Evolutionary conservation across 2,329 filamentous ascomycete species (phyloP).

Genomic region (Geosmithia putterillii): DNA sequence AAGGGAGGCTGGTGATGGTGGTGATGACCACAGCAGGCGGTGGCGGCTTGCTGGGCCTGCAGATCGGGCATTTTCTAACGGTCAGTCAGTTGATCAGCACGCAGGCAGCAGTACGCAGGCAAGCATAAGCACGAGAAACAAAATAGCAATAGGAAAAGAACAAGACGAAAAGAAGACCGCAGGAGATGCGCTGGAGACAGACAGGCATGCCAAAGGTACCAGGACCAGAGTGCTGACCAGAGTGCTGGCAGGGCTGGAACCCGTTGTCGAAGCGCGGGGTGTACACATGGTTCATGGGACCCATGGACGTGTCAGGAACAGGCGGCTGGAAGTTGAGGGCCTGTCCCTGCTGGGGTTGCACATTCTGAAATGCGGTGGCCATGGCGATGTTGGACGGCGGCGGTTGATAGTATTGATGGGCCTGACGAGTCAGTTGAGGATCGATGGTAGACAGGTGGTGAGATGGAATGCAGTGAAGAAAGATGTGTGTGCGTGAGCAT

Average conservation of each 20-base stretch:
- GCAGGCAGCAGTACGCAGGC: too few species aligned
- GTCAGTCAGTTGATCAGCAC: too few species aligned
- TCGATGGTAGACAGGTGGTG: slow-evolving; percentile 6
- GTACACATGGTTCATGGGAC: slow-evolving; percentile 42
- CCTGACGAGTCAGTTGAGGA: slow-evolving; percentile 5
- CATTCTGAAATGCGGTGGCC: slow-evolving; percentile 28
- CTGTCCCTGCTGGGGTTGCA: slow-evolving; percentile 22
- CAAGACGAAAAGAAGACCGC: neutral
- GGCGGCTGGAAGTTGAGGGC: slow-evolving; percentile 45
- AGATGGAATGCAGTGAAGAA: neutral
- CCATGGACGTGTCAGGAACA: slow-evolving; percentile 43
- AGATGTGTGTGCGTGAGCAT: neutral
- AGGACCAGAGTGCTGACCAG: slow-evolving; percentile 1
- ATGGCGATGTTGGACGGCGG: slow-evolving; percentile 11
- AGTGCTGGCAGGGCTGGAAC: slow-evolving; percentile 4
- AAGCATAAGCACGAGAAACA: too few species aligned
- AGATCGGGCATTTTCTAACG: too few species aligned
- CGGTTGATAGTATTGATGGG: slow-evolving; percentile 7
- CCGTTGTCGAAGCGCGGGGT: slow-evolving; percentile 37
- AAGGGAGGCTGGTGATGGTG: too few species aligned
- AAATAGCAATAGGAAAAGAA: neutral
- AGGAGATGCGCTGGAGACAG: neutral
- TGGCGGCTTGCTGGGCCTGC: too few species aligned
- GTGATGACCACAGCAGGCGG: too few species aligned
- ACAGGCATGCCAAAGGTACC: neutral